Evolutionary conservation across 169 alveolate genomes (phyloP), one percentile per base, ranked within the genome.

Genomic region (Plasmodium falciparum): DNA sequence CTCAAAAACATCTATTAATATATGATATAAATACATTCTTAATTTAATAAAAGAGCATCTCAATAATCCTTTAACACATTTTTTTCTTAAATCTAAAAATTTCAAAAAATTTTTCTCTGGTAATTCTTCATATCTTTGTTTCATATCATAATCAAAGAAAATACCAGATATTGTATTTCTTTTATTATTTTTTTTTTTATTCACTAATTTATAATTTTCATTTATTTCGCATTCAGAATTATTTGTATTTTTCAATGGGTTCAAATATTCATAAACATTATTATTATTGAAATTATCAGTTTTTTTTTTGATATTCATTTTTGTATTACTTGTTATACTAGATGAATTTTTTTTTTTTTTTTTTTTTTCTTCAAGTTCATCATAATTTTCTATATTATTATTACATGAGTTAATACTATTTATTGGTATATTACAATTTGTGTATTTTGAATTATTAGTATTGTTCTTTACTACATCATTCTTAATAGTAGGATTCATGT

Each of bases 1-100:
- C 73, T 86, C 92, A 65, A 86, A 86, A 15, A 86, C 49, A 43
- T 71, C 92, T 45, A 71, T 86, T 20, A 86, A 56, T 72, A 86
- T 72, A 67, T 86, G 59, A 59, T 65, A 86, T 74, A 86, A 62
- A 73, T 86, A 86, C 92, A 86, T 86, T 54, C 92, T 70, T 50
- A 86, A 63, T 49, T 73, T 72, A 61, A 86, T 52, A 54, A 86
- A 86, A 9, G 92, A 86, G 47, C 86, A 86, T 71, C 49, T 56
- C 43, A 86, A 54, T 62, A 61, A 29, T 17, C 92, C 92, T 33
- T 56, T 70, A 49, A 71, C 75, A 22, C 92, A 86, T 86, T 58
- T 62, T 54, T 86, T 86, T 72, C 63, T 59, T 45, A 86, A 49
- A 72, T 86, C 92, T 56, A 86, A 62, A 86, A 71, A 86, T 71